These are phyloP conservation scores for Dothideomycetes sp. DNA, from an alignment of 2,329 filamentous ascomycete species.

Conservation along the genomic window DNA sequence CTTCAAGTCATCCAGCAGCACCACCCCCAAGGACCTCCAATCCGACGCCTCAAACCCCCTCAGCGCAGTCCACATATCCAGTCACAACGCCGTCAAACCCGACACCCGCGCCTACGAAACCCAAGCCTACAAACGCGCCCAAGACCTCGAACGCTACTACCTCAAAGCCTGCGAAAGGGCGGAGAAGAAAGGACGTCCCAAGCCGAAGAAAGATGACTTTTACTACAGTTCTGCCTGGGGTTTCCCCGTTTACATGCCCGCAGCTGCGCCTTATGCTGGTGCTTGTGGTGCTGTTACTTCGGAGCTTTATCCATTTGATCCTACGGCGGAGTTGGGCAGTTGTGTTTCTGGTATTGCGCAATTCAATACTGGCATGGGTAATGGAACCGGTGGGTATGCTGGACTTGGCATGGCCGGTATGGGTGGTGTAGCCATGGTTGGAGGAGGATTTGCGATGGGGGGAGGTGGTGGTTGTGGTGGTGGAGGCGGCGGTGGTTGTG, in stretches of 20 bases:
- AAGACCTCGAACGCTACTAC: slow-evolving; percentile 48
- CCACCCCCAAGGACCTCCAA: slow-evolving; percentile 29
- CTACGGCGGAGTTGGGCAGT: slow-evolving; percentile 36
- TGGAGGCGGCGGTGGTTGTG: slow-evolving; percentile 32
- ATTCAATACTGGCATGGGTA: too few relatives aligned
- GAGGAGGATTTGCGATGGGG: slow-evolving; percentile 37
- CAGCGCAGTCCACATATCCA: slow-evolving; percentile 60
- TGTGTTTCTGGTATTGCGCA: slow-evolving; percentile 42
- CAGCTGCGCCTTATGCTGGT: slow-evolving; percentile 39
- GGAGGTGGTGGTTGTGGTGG: slow-evolving; percentile 26
- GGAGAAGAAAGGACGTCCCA: slow-evolving; percentile 29
- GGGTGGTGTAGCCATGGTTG: slow-evolving; percentile 33
- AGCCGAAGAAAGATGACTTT: slow-evolving; percentile 29
- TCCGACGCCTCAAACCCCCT: slow-evolving; percentile 41
- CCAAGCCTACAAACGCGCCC: slow-evolving; percentile 23
- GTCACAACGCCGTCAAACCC: slow-evolving; percentile 56
- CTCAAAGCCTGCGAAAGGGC: slow-evolving; percentile 31
- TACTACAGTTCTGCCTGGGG: slow-evolving; percentile 37
- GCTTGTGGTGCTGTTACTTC: slow-evolving; percentile 24
- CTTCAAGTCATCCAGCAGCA: slow-evolving; percentile 36
- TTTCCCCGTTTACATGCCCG: slow-evolving; percentile 36
- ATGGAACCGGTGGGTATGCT: slow-evolving; percentile 28
- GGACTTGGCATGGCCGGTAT: slow-evolving; percentile 36
- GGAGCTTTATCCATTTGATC: slow-evolving; percentile 35
- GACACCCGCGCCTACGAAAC: slow-evolving; percentile 21